Conservation (phyloP, 176 grass and related monocot genomes). For the Oryza longistaminata region DNA sequence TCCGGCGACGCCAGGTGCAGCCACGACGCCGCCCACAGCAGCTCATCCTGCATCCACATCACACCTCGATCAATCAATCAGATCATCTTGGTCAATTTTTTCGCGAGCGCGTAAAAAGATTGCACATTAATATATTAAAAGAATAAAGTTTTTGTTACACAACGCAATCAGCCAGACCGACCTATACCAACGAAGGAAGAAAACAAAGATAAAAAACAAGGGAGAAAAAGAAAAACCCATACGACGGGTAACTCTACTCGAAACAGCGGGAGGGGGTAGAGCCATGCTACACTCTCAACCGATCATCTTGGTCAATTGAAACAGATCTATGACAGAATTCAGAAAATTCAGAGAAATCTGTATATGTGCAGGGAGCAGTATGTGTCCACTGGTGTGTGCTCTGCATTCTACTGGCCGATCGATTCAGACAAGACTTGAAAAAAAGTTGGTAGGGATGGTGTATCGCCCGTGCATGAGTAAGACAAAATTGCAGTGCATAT, state of each 20-base stretch:
- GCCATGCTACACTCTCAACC: not conserved
- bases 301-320: not conserved
- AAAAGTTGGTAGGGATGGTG: not conserved
- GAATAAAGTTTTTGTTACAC: too few relatives aligned
- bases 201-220: too few relatives aligned
- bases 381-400: not conserved
- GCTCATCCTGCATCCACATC: slow-evolving; percentile 53
- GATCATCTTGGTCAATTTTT: not conserved
- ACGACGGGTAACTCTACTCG: too few relatives aligned
- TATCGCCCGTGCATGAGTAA: not conserved
- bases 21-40: slow-evolving; percentile 76
- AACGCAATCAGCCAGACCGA: too few relatives aligned
- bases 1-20: slow-evolving; percentile 51
- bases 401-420: not conserved
- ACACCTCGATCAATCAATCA: not conserved
- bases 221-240: too few relatives aligned
- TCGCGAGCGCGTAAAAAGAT: too few relatives aligned
- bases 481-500: not conserved
- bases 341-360: not conserved
- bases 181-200: too few relatives aligned
- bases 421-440: not conserved
- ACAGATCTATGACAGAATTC: not conserved
- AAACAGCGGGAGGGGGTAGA: too few relatives aligned
- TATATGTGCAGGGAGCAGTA: not conserved
- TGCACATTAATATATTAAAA: too few relatives aligned